These are phyloP conservation scores for Xylaria sp. DNA, from an alignment of 2,329 filamentous ascomycete genomes.

Conservation along the genomic window DNA sequence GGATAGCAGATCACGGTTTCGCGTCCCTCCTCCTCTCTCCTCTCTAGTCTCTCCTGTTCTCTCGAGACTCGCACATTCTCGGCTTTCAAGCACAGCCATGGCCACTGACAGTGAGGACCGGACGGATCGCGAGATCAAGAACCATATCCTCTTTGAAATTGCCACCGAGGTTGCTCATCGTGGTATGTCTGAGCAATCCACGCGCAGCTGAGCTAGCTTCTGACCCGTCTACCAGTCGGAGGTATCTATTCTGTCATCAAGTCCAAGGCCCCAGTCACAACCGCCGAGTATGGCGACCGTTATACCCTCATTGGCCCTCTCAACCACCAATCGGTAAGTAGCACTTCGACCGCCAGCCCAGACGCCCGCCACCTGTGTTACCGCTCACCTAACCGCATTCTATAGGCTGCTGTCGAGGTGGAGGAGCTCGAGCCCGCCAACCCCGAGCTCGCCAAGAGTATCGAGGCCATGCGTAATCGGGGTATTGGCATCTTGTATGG, in stretches of 20 bases:
- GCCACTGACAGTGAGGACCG: conserved; percentile 57
- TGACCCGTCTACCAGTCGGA: conserved; percentile 71
- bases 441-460: conserved; percentile 81
- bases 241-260: conserved; percentile 99
- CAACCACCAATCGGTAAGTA: conserved; percentile 85
- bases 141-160: conserved; percentile 95
- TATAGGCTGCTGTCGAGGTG: conserved; percentile 93
- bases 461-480: conserved; percentile 91
- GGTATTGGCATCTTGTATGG: conserved; percentile 93
- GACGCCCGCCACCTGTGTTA: not conserved
- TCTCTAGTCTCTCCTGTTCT: conserved; percentile 1
- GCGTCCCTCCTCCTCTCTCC: conserved; percentile 11
- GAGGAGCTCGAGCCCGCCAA: conserved; percentile 89
- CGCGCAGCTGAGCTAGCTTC: conserved; percentile 38
- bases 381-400: conserved; percentile 14
- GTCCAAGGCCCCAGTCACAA: conserved; percentile 97
- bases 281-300: conserved; percentile 96
- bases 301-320: conserved; percentile 96
- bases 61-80: conserved; percentile 15
- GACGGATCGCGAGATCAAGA: conserved; percentile 79
- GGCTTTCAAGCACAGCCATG: conserved; percentile 52
- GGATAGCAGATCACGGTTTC: not conserved
- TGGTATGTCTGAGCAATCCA: conserved; percentile 65
- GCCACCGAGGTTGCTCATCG: conserved; percentile 97
- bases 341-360: conserved; percentile 11